These are phyloP conservation scores for Rhizoclosmatium globosum DNA, from an alignment of 192 early-diverging fungal genomes.

Conservation along the genomic window DNA sequence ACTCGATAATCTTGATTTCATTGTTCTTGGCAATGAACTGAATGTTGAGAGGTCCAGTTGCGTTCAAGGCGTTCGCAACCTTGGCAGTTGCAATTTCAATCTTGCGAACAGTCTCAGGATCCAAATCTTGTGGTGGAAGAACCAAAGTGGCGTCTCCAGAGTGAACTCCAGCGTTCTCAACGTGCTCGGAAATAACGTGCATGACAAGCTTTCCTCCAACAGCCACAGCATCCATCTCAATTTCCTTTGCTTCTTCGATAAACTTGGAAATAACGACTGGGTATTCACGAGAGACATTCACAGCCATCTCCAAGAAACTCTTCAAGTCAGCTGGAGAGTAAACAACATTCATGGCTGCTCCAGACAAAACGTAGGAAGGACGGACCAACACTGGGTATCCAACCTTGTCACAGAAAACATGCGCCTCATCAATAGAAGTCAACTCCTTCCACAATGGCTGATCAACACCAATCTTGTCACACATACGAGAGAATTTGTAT, in stretches of 20 bases:
- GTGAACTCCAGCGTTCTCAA: constrained; percentile 99
- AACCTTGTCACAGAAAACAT: constrained; percentile 85
- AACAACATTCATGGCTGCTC: constrained; percentile 99
- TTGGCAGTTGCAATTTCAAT: constrained; percentile 91
- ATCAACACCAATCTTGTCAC: constrained; percentile 95
- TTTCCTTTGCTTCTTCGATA: constrained; percentile 98
- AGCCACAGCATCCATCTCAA: constrained; percentile 99
- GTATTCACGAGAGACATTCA: constrained; percentile 89
- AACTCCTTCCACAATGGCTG: constrained; percentile 98
- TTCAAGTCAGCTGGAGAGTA: constrained; percentile 83
- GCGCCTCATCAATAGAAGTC: constrained; percentile 85
- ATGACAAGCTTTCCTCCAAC: constrained; percentile 82
- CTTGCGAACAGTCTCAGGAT: constrained; percentile 92
- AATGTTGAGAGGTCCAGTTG: constrained; percentile 99
- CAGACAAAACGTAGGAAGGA: constrained; percentile 97
- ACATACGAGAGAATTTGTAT: constrained; percentile 97
- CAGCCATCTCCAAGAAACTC: constrained; percentile 88
- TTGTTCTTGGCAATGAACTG: constrained; percentile 99
- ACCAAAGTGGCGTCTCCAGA: constrained; percentile 98
- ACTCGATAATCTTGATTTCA: constrained; percentile 99
- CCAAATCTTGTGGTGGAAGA: constrained; percentile 94
- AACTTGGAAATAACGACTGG: constrained; percentile 99
- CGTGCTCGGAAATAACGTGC: constrained; percentile 97
- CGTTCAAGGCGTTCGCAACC: constrained; percentile 90
- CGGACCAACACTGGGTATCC: constrained; percentile 96